Conservation (phyloP, 2,329 filamentous ascomycete genomes). For the Alternaria hordeiaustralica region DNA sequence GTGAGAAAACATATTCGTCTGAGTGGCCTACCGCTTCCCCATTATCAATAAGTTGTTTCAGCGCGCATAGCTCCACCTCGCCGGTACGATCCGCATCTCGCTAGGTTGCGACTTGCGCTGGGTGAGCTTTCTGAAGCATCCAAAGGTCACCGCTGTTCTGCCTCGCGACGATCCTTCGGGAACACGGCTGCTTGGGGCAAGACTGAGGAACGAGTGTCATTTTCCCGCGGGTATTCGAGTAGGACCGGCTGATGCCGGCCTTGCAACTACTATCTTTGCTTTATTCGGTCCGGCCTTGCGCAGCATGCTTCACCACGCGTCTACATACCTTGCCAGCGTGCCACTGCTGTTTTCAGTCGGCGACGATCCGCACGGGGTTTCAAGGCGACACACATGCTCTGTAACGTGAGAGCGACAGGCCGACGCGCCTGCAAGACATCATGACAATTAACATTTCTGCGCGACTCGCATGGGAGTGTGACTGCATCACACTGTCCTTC, state of each 20-base stretch:
- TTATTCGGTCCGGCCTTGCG: constrained; percentile 8
- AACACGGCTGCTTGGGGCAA: constrained; percentile 9
- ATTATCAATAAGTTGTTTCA: constrained; percentile 15
- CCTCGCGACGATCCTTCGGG: constrained; percentile 25
- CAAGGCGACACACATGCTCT: not conserved
- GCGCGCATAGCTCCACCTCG: constrained; percentile 13
- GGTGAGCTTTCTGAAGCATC: not conserved
- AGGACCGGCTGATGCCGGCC: constrained; percentile 6
- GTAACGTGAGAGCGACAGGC: not conserved
- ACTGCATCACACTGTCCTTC: not conserved
- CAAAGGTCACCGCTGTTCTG: constrained; percentile 31
- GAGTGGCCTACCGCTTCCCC: constrained; percentile 16
- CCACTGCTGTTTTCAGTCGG: not conserved
- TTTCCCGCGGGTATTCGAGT: not conserved
- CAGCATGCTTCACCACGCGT: constrained; percentile 6
- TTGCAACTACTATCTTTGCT: constrained; percentile 2
- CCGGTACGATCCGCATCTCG: constrained; percentile 19
- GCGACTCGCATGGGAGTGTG: not conserved
- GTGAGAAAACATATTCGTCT: constrained; percentile 12
- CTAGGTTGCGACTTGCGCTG: constrained; percentile 9
- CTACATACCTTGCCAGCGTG: constrained; percentile 2
- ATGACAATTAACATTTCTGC: not conserved
- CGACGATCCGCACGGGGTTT: constrained; percentile 9
- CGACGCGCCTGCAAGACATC: not conserved
- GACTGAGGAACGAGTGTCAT: constrained; percentile 2